Conservation (phyloP, 106 monocot genomes). For the Dendrobium officinale region DNA sequence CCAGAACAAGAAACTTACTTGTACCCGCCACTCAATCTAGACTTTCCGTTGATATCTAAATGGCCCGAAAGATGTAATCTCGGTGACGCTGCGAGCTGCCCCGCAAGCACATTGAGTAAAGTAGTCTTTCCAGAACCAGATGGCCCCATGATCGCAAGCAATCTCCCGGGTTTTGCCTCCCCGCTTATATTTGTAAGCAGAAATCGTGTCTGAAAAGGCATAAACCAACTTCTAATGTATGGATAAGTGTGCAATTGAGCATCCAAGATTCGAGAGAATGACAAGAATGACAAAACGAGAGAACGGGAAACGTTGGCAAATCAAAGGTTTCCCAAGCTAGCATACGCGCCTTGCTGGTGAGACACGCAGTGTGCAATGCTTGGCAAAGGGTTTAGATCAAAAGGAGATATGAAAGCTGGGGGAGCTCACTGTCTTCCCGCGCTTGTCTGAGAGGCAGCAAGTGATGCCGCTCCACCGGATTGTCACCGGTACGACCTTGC, state of each 20-base stretch:
- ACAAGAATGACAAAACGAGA: not conserved
- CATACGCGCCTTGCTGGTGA: not conserved
- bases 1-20: conserved; percentile 38
- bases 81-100: conserved; percentile 74
- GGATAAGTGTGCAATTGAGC: not conserved
- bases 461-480: conserved; percentile 60
- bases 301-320: not conserved
- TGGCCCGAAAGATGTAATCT: conserved; percentile 56
- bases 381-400: not conserved
- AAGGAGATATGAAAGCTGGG: not conserved
- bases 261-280: not conserved
- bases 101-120: conserved; percentile 91
- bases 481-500: conserved; percentile 41
- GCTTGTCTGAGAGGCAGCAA: conserved; percentile 66
- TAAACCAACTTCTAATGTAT: not conserved
- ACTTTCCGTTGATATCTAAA: conserved; percentile 51
- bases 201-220: conserved; percentile 50
- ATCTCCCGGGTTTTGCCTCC: conserved; percentile 85
- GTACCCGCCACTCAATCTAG: conserved; percentile 33
- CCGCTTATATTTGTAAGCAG: conserved; percentile 77
- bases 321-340: not conserved
- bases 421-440: conserved; percentile 36
- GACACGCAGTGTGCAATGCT: not conserved
- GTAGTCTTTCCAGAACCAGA: conserved; percentile 99
- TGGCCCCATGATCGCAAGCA: conserved; percentile 94